Conservation (phyloP, 768 basidiomycete genomes). For the Cystobasidium onofrii region DNA sequence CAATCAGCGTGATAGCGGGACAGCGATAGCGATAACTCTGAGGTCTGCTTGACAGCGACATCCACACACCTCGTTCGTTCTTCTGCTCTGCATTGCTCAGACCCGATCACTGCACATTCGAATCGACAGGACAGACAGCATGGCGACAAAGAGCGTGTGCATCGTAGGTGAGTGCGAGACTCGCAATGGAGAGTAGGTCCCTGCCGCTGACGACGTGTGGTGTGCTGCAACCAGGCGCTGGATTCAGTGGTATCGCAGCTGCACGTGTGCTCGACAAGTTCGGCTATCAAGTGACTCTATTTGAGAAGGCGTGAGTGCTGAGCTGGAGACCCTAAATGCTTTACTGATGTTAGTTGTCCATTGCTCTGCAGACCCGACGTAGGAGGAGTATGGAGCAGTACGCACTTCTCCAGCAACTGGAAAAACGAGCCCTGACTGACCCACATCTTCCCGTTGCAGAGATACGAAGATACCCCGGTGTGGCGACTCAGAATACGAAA, state of each 20-base stretch:
- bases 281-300: constrained; percentile 22
- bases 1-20: too few species aligned
- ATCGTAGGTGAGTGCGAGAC: constrained; percentile 19
- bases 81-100: background rate
- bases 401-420: too few species aligned
- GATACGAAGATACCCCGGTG: constrained; percentile 28
- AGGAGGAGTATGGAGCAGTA: constrained; percentile 29
- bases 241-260: constrained; percentile 24
- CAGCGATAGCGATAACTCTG: too few species aligned
- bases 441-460: too few species aligned
- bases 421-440: too few species aligned
- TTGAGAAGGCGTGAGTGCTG: constrained; percentile 24
- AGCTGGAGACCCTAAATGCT: background rate
- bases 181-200: too few species aligned
- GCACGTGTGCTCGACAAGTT: constrained; percentile 10
- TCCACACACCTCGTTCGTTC: background rate
- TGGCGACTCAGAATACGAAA: constrained; percentile 25
- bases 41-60: too few species aligned
- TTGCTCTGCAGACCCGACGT: constrained; percentile 19
- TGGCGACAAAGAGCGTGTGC: constrained; percentile 12
- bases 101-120: background rate
- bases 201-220: background rate
- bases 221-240: background rate
- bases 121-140: background rate
- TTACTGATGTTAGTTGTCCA: background rate